Percentiles rank a stretch among this genome's conserved stretches.
Evolutionary conservation across 176 grass and related monocot genomes (phyloP).

Genomic region (Triticum dicoccoides): DNA sequence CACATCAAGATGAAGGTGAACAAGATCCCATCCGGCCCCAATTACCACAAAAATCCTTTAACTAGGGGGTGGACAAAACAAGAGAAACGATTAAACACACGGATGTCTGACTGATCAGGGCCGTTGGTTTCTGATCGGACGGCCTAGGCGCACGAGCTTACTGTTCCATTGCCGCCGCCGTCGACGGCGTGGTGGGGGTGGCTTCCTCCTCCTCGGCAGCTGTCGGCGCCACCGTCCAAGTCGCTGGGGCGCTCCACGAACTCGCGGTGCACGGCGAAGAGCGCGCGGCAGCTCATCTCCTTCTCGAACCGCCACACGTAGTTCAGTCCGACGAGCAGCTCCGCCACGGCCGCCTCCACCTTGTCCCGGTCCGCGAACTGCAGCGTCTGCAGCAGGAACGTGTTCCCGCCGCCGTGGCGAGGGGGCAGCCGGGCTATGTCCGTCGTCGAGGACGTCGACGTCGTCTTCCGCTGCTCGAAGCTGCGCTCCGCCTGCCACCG

Average conservation of each 20-base stretch:
- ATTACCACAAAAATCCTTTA: constrained; percentile 20
- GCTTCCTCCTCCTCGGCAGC: not conserved
- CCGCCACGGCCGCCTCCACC: constrained; percentile 71
- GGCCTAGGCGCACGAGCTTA: not conserved
- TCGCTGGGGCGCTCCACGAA: constrained; percentile 5
- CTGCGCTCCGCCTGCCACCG: constrained; percentile 82
- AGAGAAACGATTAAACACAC: not conserved
- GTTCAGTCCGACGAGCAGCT: constrained; percentile 84
- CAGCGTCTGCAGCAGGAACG: constrained; percentile 85
- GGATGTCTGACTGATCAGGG: not conserved
- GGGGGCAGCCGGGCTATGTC: not conserved
- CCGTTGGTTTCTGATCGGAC: not conserved
- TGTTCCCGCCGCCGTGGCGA: not conserved
- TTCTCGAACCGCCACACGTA: constrained; percentile 81
- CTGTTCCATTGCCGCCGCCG: constrained; percentile 33
- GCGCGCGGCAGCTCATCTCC: constrained; percentile 61
- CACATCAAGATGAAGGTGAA: not conserved
- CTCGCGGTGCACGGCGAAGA: constrained; percentile 39
- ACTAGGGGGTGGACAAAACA: not conserved
- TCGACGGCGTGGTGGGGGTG: not conserved
- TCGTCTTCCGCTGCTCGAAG: constrained; percentile 40
- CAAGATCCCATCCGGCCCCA: constrained; percentile 9
- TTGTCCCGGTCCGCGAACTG: constrained; percentile 61
- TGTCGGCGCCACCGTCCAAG: not conserved
- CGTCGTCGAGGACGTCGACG: not conserved